A percentile compares a stretch with the other conserved stretches of the same genome.
phyloP scores from a whole-genome alignment of 495 filamentous ascomycete species.

The Tuber magnatum region DNA sequence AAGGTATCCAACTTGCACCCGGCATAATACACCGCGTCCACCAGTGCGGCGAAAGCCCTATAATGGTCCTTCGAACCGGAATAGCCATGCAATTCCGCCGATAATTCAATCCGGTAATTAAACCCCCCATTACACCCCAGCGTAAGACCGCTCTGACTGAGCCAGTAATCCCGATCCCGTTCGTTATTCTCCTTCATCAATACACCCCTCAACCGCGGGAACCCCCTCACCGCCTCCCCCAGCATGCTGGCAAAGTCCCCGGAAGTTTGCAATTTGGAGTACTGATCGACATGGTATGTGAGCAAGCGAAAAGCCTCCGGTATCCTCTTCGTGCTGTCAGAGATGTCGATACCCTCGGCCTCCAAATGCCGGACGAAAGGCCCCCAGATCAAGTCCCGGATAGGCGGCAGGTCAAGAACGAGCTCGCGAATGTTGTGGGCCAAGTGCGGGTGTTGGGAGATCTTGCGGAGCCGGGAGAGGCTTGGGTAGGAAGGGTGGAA shows the following conservation, averaged over 20 bases:
- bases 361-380: background rate
- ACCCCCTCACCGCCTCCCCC: conserved; percentile 8
- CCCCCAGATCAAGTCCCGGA: conserved; percentile 17
- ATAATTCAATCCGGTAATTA: conserved; percentile 9
- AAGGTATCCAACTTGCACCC: conserved; percentile 19
- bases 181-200: conserved; percentile 12
- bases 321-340: background rate
- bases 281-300: conserved; percentile 8
- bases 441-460: conserved; percentile 11
- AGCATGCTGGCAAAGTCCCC: conserved; percentile 21
- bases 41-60: conserved; percentile 17
- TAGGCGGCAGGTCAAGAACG: conserved; percentile 14
- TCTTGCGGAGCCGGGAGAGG: conserved; percentile 10
- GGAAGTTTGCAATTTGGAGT: conserved; percentile 14
- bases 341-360: background rate
- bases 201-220: conserved; percentile 9
- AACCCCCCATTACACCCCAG: background rate
- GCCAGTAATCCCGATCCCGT: conserved; percentile 3
- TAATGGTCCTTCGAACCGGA: conserved; percentile 13
- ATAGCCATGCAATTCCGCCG: conserved; percentile 9
- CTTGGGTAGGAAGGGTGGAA: conserved; percentile 17
- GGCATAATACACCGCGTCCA: conserved; percentile 19
- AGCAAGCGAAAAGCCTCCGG: conserved; percentile 9
- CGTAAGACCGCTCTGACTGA: background rate
- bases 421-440: conserved; percentile 8